Evolutionary conservation across 2,329 filamentous ascomycete species (phyloP).

Genomic region (Phyllosticta paracitricarpa): DNA sequence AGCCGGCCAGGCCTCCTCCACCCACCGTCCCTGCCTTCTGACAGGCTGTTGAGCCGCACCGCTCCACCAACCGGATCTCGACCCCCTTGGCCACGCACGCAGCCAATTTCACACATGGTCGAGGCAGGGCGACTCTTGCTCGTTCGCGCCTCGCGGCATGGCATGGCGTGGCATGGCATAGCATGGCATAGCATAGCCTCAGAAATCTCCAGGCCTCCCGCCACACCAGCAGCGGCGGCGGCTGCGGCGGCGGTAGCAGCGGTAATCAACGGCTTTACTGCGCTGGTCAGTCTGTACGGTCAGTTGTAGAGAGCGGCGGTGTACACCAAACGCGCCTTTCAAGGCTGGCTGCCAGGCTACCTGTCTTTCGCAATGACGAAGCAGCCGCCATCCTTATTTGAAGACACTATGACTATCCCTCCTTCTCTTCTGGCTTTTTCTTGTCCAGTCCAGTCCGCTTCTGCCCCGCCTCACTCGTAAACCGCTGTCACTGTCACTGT

Average conservation of each 20-base stretch:
- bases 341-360: no score
- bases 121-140: not conserved
- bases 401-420: no score
- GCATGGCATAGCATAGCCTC: not conserved
- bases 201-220: not conserved
- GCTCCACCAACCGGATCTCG: not conserved
- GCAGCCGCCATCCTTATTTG: no score
- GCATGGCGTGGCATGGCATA: no score
- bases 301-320: not conserved
- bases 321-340: no score
- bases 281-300: not conserved
- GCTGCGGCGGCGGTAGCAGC: not conserved
- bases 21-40: not conserved
- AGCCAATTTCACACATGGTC: not conserved
- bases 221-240: no score
- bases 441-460: no score
- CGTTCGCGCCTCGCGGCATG: no score
- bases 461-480: no score
- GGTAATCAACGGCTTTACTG: not conserved
- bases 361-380: no score
- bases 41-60: not conserved
- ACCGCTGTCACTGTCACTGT: no score
- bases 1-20: not conserved
- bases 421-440: no score
- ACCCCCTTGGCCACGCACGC: not conserved